Percentiles rank a stretch among this genome's conserved stretches.
These are phyloP conservation scores for Crithidia bombi DNA, from an alignment of 208 protist species.

Conservation along the genomic window DNA sequence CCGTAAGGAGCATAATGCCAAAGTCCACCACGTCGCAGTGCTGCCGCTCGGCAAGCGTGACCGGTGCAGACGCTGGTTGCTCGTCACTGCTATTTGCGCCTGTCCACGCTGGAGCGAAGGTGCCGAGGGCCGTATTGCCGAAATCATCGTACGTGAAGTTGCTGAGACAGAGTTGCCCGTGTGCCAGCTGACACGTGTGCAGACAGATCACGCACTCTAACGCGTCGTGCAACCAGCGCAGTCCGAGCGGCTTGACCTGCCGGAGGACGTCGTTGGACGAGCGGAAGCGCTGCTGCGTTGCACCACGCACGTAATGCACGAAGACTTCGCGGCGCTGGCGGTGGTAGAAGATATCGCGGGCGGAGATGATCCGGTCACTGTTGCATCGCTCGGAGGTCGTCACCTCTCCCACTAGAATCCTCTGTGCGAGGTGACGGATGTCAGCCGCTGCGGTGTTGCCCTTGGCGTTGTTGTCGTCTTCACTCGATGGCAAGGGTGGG, in stretches of 20 bases:
- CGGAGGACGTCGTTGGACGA: slow-evolving; percentile 62
- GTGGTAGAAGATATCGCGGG: slow-evolving; percentile 67
- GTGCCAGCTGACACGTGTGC: slow-evolving; percentile 59
- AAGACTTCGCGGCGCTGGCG: slow-evolving; percentile 49
- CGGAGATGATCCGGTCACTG: slow-evolving; percentile 44
- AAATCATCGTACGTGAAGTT: slow-evolving; percentile 84
- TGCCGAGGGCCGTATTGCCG: slow-evolving; percentile 67
- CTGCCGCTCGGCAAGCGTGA: slow-evolving; percentile 26
- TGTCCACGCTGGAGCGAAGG: slow-evolving; percentile 45
- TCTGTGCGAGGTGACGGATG: slow-evolving; percentile 20
- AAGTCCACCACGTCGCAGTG: slow-evolving; percentile 35
- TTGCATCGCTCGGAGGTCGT: slow-evolving; percentile 39
- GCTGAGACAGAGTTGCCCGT: slow-evolving; percentile 57
- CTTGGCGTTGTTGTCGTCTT: neutral
- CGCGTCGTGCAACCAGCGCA: slow-evolving; percentile 70
- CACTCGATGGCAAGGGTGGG: slow-evolving; percentile 9
- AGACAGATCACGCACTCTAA: slow-evolving; percentile 68
- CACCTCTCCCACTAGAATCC: slow-evolving; percentile 55
- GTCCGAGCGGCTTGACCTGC: slow-evolving; percentile 50
- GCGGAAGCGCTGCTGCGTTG: slow-evolving; percentile 72
- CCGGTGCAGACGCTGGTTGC: slow-evolving; percentile 1
- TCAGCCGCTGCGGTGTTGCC: neutral
- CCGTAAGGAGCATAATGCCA: slow-evolving; percentile 43
- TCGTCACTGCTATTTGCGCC: slow-evolving; percentile 1
- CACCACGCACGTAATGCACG: slow-evolving; percentile 66